A percentile compares a stretch with the other conserved stretches of the same genome.
Evolutionary conservation across 371 early-diverging fungal species (phyloP).

Genomic region (Apophysomyces sp.): DNA sequence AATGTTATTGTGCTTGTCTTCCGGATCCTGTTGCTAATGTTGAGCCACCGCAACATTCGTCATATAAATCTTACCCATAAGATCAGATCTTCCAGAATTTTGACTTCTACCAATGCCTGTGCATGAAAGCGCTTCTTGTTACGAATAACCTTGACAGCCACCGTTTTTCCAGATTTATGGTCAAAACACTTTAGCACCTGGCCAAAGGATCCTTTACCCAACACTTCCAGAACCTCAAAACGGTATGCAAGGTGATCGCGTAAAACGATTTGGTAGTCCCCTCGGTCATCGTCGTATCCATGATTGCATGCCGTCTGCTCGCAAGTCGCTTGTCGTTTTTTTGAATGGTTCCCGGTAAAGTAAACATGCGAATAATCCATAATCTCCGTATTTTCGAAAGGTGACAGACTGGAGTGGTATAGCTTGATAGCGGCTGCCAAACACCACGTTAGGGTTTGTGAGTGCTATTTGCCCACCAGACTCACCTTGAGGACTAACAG

Average conservation of each 20-base stretch:
- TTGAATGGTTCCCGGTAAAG: conserved; percentile 78
- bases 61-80: conserved; percentile 26
- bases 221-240: conserved; percentile 75
- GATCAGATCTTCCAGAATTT: conserved; percentile 68
- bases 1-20: conserved; percentile 77
- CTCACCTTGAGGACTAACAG: conserved; percentile 44
- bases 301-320: conserved; percentile 53
- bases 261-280: conserved; percentile 74
- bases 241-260: conserved; percentile 83
- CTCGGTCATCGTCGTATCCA: conserved; percentile 86
- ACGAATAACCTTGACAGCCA: conserved; percentile 91
- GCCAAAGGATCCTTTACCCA: conserved; percentile 94
- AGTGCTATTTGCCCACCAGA: not conserved
- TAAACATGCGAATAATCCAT: conserved; percentile 77
- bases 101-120: conserved; percentile 87
- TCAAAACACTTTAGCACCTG: conserved; percentile 86
- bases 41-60: not conserved
- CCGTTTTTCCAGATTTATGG: conserved; percentile 68
- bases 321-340: conserved; percentile 50
- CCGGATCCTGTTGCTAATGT: conserved; percentile 65
- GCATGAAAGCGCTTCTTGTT: conserved; percentile 87
- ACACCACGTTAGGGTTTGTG: conserved; percentile 3
- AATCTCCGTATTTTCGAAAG: conserved; percentile 85
- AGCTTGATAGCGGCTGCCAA: conserved; percentile 56
- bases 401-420: conserved; percentile 66